Base-by-base conservation (phyloP, 75 land plant species). In the Sequoia sempervirens region DNA sequence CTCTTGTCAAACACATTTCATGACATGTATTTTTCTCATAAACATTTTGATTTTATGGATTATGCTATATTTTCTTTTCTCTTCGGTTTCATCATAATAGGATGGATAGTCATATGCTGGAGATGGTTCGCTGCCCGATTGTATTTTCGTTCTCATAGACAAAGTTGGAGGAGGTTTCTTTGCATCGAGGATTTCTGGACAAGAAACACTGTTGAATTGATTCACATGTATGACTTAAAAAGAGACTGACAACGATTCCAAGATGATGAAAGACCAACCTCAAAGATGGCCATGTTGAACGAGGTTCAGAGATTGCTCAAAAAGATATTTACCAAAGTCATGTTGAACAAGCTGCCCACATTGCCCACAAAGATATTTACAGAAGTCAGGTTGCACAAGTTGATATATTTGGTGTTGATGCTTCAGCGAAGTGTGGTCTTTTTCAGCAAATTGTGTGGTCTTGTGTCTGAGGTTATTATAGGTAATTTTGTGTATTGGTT, bases 11-110 rank as follows among this genome's bases (percentile, higher is more conserved):
- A n/a, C 26, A 66, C 6, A 5, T 23, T 6, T 66, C 9, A n/a
- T 66, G 4, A 66, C 28, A 26, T 23, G 2, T 4, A 1, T 53
- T 53, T 15, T 53, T 1, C 18, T 34, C 36, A 34, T 2, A 53
- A 1, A 14, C 17, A 0, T 1, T 15, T 11, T 53, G 14, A 0
- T 13, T 0, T 0, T 13, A 0, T 13, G 1, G 17, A 1, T 53
- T 53, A 15, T 14, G 56, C 1, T 5, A 46, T 46, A 7, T 46
- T 46, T n/a, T 66, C 0, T n/a, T 8, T 23, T 0, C 8, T 66
- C 9, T 18, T 7, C 5, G 0, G 30, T n/a, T 66, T 66, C 28
- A n/a, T 66, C 30, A 20, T n/a, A 5, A 2, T 66, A 23, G 69
- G 69, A 66, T 66, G 69, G 69, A n/a, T 23, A 1, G 2, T 66